Evolutionary conservation across 2,329 filamentous ascomycete genomes (phyloP), one percentile per base, ranked within the genome.

Genomic region (Coniochaeta pulveracea): DNA sequence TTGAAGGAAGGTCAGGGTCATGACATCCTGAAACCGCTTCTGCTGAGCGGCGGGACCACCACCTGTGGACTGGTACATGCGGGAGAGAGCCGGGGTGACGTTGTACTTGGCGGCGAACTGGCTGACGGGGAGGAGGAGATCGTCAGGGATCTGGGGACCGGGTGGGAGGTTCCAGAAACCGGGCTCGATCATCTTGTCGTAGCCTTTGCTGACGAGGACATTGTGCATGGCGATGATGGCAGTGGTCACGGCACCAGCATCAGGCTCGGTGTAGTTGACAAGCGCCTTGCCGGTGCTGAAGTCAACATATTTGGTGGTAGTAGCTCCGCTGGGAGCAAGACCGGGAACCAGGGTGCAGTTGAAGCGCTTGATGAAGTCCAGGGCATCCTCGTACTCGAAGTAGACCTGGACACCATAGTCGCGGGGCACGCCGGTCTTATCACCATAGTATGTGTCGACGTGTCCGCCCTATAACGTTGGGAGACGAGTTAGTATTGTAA

Each of bases 401-500:
- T 40, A 47, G 15, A 34, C 27, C 26, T 43, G 39, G 9, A 47
- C 43, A 12, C 43, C 44, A 12, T 39, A 38, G 11, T 47, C 43
- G 32, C 42, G 34, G 6, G 14, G 19, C 19, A 34, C 29, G 21
- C 39, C 41, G 18, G 40, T 35, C 10, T 18, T 31, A 10, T 36
- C 30, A 31, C 42, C 43, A 19, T 19, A 25, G 37, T 39, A 47
- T 15, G 34, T 42, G 21, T 34, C 29, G 3, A 43, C 41, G 34
- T 45, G 44, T 12, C 44, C 44, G 11, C 44, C 44, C 44, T 46
- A 19, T n/a, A n/a, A n/a, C n/a, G n/a, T n/a, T 23, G n/a, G 12
- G 4, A 19, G 10, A 7, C 9, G 7, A n/a, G 19, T 33, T 24
- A 33, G 30, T 17, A 30, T 12, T 19, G 27, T 6, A 16, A 4